Evolutionary conservation across 441 rosid genomes (phyloP).

Genomic region (Adansonia gregorii): DNA sequence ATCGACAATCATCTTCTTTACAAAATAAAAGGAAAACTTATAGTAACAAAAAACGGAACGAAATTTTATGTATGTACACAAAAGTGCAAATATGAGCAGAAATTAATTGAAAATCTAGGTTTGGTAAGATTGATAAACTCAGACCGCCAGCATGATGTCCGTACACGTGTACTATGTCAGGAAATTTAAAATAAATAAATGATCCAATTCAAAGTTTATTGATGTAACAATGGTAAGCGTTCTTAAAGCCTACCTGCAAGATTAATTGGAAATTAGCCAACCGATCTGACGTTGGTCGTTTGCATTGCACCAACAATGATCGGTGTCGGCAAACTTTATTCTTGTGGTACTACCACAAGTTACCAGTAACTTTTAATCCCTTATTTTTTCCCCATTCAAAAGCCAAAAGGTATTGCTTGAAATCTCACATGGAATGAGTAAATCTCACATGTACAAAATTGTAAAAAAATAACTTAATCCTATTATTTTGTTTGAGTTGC

Average conservation of each 20-base stretch:
- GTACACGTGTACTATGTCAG: neutral
- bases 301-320: neutral
- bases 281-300: neutral
- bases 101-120: slow-evolving; percentile 2
- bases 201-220: too few relatives aligned
- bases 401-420: neutral
- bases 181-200: neutral
- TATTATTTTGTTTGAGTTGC: too few relatives aligned
- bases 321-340: slow-evolving; percentile 7
- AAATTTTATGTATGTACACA: neutral
- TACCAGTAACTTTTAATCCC: neutral
- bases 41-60: neutral
- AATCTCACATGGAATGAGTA: neutral
- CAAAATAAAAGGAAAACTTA: neutral
- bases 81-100: neutral
- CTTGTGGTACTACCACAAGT: neutral
- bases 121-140: neutral
- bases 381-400: neutral
- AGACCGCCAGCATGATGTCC: neutral
- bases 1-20: too few relatives aligned
- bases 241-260: too few relatives aligned
- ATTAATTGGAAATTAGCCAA: neutral
- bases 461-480: too few relatives aligned
- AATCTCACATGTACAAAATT: neutral
- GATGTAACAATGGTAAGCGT: too few relatives aligned